These are phyloP conservation scores for Phytophthora meadii DNA, from an alignment of 352 stramenopile species.

Conservation along the genomic window DNA sequence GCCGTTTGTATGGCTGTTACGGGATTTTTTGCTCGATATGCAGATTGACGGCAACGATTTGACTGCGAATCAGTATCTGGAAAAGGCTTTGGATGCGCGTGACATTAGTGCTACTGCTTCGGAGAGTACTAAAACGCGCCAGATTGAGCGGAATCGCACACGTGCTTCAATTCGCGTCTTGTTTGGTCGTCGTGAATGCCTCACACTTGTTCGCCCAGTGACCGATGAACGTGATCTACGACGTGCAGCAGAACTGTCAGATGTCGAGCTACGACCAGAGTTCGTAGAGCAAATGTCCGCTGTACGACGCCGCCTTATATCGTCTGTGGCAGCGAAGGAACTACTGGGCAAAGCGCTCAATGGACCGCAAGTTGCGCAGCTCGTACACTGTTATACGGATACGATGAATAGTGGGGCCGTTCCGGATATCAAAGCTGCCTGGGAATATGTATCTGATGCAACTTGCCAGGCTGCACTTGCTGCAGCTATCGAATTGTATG, in stretches of 20 bases:
- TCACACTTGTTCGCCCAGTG: conserved; percentile 82
- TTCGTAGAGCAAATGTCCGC: conserved; percentile 76
- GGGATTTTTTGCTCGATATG: conserved; percentile 87
- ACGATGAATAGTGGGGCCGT: conserved; percentile 83
- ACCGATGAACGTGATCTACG: conserved; percentile 71
- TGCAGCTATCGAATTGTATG: conserved; percentile 64
- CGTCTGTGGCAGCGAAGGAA: conserved; percentile 63
- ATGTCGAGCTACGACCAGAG: conserved; percentile 73
- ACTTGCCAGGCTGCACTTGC: conserved; percentile 71
- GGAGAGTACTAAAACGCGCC: conserved; percentile 40
- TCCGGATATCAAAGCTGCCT: conserved; percentile 85
- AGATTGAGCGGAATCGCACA: conserved; percentile 80
- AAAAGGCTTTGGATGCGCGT: conserved; percentile 72
- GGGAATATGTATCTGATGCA: conserved; percentile 84
- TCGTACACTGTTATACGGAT: conserved; percentile 73
- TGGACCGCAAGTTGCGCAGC: conserved; percentile 63
- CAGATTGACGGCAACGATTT: conserved; percentile 63
- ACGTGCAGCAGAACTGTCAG: conserved; percentile 55
- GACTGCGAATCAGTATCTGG: conserved; percentile 78
- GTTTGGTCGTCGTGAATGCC: conserved; percentile 75
- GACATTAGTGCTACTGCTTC: conserved; percentile 42
- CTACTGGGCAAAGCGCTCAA: conserved; percentile 73
- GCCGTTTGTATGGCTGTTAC: conserved; percentile 83
- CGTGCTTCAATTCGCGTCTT: conserved; percentile 69
- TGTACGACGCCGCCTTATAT: conserved; percentile 60